These are phyloP conservation scores for Suhomyces yuchorum DNA, from an alignment of 1,139 yeast genomes.

Conservation along the genomic window DNA sequence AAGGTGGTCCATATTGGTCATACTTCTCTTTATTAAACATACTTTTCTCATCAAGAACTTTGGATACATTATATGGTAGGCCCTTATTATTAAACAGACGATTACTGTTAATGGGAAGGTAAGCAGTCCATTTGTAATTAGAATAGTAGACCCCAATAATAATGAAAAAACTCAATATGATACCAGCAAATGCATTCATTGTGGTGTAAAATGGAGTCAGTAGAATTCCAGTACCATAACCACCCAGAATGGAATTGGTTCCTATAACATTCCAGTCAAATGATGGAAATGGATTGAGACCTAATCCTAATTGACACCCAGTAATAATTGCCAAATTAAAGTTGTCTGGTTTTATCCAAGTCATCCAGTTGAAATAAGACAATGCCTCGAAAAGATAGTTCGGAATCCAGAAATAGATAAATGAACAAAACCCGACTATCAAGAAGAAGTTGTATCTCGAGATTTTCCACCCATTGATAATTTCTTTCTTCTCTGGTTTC, in stretches of 20 bases:
- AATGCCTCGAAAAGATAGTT: constrained; percentile 20
- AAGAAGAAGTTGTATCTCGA: constrained; percentile 21
- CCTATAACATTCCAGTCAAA: constrained; percentile 21
- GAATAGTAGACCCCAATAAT: constrained; percentile 21
- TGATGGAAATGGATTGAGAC: constrained; percentile 22
- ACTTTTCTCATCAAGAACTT: constrained; percentile 14
- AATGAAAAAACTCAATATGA: constrained; percentile 15
- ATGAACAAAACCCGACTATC: constrained; percentile 15
- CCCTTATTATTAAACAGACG: constrained; percentile 20
- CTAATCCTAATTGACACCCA: constrained; percentile 19
- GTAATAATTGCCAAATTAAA: constrained; percentile 20
- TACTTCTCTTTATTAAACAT: constrained; percentile 21
- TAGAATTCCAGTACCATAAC: constrained; percentile 15
- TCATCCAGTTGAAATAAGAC: constrained; percentile 23
- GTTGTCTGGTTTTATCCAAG: constrained; percentile 24
- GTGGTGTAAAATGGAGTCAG: constrained; percentile 18
- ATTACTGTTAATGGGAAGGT: constrained; percentile 20
- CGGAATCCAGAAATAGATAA: constrained; percentile 23
- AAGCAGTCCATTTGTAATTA: constrained; percentile 21
- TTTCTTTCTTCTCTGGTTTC: constrained; percentile 18
- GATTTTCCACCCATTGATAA: constrained; percentile 23
- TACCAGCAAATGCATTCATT: constrained; percentile 18
- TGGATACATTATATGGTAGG: constrained; percentile 15
- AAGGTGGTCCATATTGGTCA: constrained; percentile 43
- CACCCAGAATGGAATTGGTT: background rate